Conservation (phyloP, 148 eudicot genomes). For the Polygonum aviculare region DNA sequence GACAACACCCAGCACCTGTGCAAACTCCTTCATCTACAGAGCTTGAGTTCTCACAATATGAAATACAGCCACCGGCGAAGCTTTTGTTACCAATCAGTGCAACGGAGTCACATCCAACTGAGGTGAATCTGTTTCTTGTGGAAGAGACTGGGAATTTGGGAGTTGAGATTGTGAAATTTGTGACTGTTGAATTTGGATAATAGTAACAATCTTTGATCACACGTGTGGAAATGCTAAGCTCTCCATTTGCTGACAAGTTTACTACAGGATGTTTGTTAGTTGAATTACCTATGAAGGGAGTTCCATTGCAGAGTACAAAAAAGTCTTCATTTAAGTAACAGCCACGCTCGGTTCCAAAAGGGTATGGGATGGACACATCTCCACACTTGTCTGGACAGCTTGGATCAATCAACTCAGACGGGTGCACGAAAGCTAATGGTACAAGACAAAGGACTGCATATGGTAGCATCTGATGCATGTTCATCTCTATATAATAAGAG, state of each 20-base stretch:
- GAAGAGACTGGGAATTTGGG: background rate
- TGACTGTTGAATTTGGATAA: background rate
- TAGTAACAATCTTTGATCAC: background rate
- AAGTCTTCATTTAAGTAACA: background rate
- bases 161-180: background rate
- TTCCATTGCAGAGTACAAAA: background rate
- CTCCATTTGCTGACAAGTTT: background rate
- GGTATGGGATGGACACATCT: conserved; percentile 16
- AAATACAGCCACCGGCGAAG: background rate
- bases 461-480: too few species aligned
- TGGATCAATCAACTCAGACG: background rate
- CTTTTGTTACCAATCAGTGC: background rate
- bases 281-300: background rate
- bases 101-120: background rate
- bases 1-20: background rate
- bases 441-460: background rate
- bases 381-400: conserved; percentile 9
- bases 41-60: background rate
- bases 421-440: background rate
- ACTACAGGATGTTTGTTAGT: background rate
- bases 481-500: too few species aligned
- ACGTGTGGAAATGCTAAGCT: background rate
- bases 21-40: background rate
- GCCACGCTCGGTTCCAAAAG: background rate
- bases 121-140: background rate